These are phyloP conservation scores for Hypoxylon sp. DNA, from an alignment of 2,329 filamentous ascomycete genomes.

Conservation along the genomic window DNA sequence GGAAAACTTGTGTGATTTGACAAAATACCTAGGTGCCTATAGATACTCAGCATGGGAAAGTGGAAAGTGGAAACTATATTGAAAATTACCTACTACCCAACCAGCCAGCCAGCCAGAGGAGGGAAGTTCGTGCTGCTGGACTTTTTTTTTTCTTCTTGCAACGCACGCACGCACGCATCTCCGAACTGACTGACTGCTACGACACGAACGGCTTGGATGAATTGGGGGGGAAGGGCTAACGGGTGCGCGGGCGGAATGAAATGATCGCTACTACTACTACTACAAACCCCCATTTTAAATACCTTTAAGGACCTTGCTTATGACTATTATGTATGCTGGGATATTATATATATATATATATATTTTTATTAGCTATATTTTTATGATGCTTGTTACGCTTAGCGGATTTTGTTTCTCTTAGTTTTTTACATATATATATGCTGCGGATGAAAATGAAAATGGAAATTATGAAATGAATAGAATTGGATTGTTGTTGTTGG, in stretches of 20 bases:
- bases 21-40: background rate
- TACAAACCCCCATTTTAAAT: background rate
- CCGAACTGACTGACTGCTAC: background rate
- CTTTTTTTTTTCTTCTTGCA: too few relatives aligned
- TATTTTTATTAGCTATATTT: background rate
- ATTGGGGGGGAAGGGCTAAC: background rate
- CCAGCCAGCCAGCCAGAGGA: background rate
- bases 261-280: constrained; percentile 2
- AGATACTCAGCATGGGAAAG: background rate
- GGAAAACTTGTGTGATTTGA: background rate
- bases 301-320: background rate
- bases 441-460: background rate
- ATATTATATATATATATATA: constrained; percentile 7
- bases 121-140: too few relatives aligned
- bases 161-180: too few relatives aligned
- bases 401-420: too few relatives aligned
- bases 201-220: constrained; percentile 3
- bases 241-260: background rate
- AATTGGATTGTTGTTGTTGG: background rate
- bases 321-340: background rate
- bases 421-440: background rate
- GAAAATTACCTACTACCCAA: background rate
- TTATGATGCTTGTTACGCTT: background rate
- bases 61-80: background rate
- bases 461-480: background rate